A percentile compares a stretch with the other conserved stretches of the same genome.
Evolutionary conservation across 768 basidiomycete species (phyloP).

Genomic region (Psilocybe cubensis): DNA sequence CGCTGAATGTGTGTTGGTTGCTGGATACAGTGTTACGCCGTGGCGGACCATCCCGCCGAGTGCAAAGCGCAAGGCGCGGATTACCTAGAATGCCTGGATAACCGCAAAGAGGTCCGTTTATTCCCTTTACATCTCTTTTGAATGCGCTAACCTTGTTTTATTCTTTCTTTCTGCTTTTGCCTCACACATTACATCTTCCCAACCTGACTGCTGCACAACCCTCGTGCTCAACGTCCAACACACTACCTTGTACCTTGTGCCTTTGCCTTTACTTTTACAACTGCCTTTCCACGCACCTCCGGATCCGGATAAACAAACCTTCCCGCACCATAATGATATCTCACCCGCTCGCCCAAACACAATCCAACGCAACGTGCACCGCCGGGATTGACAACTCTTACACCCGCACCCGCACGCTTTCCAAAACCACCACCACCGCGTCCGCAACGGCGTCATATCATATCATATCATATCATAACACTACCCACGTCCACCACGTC

Average conservation of each 20-base stretch:
- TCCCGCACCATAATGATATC: too few species aligned
- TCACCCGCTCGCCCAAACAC: too few species aligned
- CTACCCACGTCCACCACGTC: too few species aligned
- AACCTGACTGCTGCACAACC: too few species aligned
- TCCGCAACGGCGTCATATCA: too few species aligned
- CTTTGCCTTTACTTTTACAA: neutral
- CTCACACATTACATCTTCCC: neutral
- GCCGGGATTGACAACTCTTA: too few species aligned
- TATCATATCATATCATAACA: too few species aligned
- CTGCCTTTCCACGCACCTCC: too few species aligned
- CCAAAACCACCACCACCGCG: too few species aligned
- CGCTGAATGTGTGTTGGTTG: neutral
- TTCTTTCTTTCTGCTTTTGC: neutral
- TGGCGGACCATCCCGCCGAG: slow-evolving; percentile 71
- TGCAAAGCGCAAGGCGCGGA: slow-evolving; percentile 79
- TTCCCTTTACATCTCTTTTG: neutral
- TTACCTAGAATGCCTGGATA: slow-evolving; percentile 92
- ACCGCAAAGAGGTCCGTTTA: slow-evolving; percentile 78
- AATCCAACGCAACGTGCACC: too few species aligned
- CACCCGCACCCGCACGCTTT: too few species aligned
- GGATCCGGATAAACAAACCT: too few species aligned
- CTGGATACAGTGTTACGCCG: slow-evolving; percentile 77
- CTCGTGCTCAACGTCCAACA: neutral
- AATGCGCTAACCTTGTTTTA: neutral
- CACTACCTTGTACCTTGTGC: neutral